Conservation (phyloP, 106 monocot genomes). For the Dioscorea zingiberensis region DNA sequence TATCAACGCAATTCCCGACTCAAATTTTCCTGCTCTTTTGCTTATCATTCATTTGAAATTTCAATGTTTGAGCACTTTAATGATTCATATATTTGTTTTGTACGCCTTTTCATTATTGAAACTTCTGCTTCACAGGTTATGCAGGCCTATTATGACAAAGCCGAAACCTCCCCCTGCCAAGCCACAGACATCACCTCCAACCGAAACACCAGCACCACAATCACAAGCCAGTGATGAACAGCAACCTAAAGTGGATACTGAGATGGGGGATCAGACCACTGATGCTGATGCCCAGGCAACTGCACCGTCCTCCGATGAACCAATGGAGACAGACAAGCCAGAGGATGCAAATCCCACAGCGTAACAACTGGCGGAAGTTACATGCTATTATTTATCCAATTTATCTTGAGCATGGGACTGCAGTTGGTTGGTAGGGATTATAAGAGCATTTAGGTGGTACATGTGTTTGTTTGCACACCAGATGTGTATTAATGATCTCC, state of each 20-base stretch:
- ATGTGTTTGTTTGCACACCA: too few species aligned
- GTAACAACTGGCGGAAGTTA: too few species aligned
- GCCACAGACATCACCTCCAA: conserved; percentile 61
- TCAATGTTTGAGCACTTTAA: too few species aligned
- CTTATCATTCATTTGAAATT: not conserved
- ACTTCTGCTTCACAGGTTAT: conserved; percentile 48
- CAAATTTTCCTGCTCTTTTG: not conserved
- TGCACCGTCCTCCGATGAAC: conserved; percentile 14
- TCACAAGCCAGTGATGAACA: conserved; percentile 7
- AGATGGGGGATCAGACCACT: conserved; percentile 4
- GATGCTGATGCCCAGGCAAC: conserved; percentile 1
- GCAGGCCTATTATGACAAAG: conserved; percentile 88
- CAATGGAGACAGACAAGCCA: conserved; percentile 62
- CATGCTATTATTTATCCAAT: too few species aligned
- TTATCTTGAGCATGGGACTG: too few species aligned
- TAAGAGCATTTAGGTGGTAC: too few species aligned
- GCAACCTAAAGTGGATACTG: conserved; percentile 16
- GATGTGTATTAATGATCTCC: too few species aligned
- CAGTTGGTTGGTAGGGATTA: too few species aligned
- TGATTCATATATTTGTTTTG: too few species aligned
- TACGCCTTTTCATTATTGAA: not conserved
- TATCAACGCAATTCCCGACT: not conserved
- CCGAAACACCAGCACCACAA: conserved; percentile 28
- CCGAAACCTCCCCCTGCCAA: conserved; percentile 79
- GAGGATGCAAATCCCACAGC: conserved; percentile 3